phyloP scores from a whole-genome alignment of 129 eudicot genomes.

The Escallonia rubra region DNA sequence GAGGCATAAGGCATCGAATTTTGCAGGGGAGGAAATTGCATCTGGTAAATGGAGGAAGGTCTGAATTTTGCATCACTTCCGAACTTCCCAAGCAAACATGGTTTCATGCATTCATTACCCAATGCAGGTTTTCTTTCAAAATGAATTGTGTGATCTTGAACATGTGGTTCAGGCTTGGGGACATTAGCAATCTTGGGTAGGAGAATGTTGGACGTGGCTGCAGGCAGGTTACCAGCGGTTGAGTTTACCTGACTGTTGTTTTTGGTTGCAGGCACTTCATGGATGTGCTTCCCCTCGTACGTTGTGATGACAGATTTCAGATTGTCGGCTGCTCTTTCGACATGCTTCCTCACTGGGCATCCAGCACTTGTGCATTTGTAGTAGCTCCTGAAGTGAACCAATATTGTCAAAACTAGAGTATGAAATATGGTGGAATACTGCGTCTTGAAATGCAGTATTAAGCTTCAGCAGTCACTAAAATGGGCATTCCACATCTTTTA shows the following conservation, averaged over 20 bases:
- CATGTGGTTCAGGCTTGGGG: conserved; percentile 38
- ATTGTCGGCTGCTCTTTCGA: conserved; percentile 78
- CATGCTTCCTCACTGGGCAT: conserved; percentile 79
- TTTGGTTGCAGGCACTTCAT: conserved; percentile 63
- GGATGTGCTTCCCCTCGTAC: conserved; percentile 91
- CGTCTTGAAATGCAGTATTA: too few relatives aligned
- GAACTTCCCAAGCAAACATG: conserved; percentile 36
- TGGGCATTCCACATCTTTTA: conserved; percentile 7
- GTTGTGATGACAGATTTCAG: conserved; percentile 68
- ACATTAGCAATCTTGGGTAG: conserved; percentile 22
- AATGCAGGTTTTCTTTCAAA: conserved; percentile 28
- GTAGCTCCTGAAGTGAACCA: conserved; percentile 57
- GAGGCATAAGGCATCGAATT: conserved; percentile 31
- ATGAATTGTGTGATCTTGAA: conserved; percentile 35
- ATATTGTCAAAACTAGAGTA: neutral
- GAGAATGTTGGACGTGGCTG: conserved; percentile 15
- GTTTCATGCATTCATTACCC: conserved; percentile 17
- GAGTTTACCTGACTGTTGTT: conserved; percentile 39
- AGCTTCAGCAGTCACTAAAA: conserved; percentile 27
- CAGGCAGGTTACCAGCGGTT: conserved; percentile 20
- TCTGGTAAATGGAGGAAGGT: conserved; percentile 37
- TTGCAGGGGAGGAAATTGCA: conserved; percentile 30
- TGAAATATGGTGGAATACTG: too few relatives aligned
- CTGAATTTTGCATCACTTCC: conserved; percentile 24
- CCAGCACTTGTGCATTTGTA: conserved; percentile 70